These are phyloP conservation scores for Sugiyamaella smithiae DNA, from an alignment of 805 yeast species.

Conservation along the genomic window DNA sequence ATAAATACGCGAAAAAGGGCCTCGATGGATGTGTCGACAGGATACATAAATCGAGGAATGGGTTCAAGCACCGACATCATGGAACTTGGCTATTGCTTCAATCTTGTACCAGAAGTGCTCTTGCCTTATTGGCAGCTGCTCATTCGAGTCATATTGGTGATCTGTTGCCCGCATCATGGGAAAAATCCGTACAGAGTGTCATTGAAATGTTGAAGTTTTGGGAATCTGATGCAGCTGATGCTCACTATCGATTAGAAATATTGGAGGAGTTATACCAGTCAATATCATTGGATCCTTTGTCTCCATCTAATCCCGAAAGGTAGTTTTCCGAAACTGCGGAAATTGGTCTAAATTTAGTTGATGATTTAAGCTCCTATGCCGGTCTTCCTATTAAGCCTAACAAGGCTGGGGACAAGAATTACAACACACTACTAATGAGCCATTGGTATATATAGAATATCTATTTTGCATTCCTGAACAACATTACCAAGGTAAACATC, in stretches of 20 bases:
- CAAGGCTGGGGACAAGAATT: too few species aligned
- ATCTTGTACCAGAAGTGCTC: neutral
- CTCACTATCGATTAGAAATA: neutral
- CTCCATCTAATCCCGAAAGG: neutral
- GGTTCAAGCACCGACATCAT: neutral
- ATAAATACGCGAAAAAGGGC: conserved; percentile 2
- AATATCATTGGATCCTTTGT: neutral
- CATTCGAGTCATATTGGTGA: neutral
- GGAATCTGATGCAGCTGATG: neutral
- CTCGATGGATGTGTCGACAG: neutral
- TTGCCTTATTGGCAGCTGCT: neutral
- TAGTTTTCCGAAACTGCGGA: too few species aligned
- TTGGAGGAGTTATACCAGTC: neutral
- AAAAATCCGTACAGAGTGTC: neutral
- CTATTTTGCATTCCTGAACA: too few species aligned
- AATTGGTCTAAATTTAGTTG: too few species aligned
- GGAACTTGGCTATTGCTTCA: conserved; percentile 1
- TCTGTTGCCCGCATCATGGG: neutral
- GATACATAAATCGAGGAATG: neutral
- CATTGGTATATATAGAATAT: too few species aligned
- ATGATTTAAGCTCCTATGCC: too few species aligned
- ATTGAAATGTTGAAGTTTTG: neutral
- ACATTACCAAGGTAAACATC: too few species aligned
- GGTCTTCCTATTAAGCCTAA: too few species aligned
- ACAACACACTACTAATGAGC: too few species aligned